phyloP scores from a whole-genome alignment of 169 alveolate species.

The Blepharisma undulans region DNA sequence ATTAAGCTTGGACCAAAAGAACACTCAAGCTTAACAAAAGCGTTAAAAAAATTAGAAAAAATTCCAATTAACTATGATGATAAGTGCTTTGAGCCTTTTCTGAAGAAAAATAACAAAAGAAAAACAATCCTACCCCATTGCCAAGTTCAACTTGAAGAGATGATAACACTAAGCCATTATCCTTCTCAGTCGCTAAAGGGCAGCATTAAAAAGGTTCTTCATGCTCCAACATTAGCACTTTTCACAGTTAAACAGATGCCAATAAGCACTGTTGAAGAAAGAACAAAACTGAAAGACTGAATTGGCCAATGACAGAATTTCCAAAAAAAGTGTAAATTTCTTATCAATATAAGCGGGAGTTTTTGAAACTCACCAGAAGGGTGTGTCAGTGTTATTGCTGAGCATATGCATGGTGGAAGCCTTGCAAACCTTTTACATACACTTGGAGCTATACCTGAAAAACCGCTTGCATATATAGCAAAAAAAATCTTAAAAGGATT shows the following conservation, averaged over 20 bases:
- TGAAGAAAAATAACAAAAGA: background rate
- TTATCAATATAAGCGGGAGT: conserved; percentile 37
- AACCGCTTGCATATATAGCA: conserved; percentile 38
- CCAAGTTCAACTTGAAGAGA: conserved; percentile 51
- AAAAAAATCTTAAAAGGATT: conserved; percentile 37
- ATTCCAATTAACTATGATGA: background rate
- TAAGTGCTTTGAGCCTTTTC: background rate
- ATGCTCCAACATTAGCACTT: conserved; percentile 59
- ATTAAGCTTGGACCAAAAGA: background rate
- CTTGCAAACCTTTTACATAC: conserved; percentile 44
- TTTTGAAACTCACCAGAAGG: conserved; percentile 72
- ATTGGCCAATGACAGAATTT: conserved; percentile 49
- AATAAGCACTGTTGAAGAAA: conserved; percentile 14
- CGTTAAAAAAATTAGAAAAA: background rate
- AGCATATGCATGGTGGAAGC: conserved; percentile 51
- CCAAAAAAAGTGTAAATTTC: conserved; percentile 31
- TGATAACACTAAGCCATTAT: conserved; percentile 55
- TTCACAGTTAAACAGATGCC: conserved; percentile 58
- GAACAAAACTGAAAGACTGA: conserved; percentile 52
- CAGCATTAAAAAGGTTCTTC: conserved; percentile 52
- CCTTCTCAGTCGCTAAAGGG: conserved; percentile 45
- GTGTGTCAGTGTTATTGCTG: conserved; percentile 53
- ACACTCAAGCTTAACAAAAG: background rate
- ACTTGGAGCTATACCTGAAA: conserved; percentile 56
- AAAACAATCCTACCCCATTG: background rate